Percentiles rank a stretch among this genome's conserved stretches.
Conservation (phyloP, 1,139 yeast species). For the Yarrowia galli region DNA sequence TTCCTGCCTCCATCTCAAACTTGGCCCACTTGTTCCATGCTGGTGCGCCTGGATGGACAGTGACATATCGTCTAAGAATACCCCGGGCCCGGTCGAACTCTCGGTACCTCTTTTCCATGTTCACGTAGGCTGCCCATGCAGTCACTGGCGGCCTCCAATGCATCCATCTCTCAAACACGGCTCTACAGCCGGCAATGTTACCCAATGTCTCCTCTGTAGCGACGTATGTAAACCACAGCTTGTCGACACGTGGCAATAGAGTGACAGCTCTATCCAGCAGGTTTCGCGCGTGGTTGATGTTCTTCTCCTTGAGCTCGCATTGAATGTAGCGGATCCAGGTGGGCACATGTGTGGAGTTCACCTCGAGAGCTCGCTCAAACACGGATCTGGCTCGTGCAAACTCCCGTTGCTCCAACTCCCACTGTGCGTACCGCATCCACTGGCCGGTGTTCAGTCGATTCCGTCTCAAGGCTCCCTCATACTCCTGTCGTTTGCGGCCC, state of each 20-base stretch:
- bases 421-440: constrained; percentile 91
- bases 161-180: constrained; percentile 81
- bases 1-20: constrained; percentile 66
- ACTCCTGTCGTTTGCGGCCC: constrained; percentile 77
- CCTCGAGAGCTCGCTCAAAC: constrained; percentile 85
- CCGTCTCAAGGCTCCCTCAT: constrained; percentile 82
- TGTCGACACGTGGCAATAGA: constrained; percentile 77
- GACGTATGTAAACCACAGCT: constrained; percentile 80
- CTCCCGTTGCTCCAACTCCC: constrained; percentile 85
- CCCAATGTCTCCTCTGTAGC: constrained; percentile 82
- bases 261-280: constrained; percentile 79
- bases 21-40: constrained; percentile 73
- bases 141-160: constrained; percentile 62
- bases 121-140: constrained; percentile 80
- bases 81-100: constrained; percentile 65
- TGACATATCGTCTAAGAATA: constrained; percentile 64
- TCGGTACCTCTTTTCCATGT: constrained; percentile 72
- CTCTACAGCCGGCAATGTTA: constrained; percentile 67
- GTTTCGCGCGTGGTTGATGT: constrained; percentile 89
- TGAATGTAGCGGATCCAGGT: constrained; percentile 88
- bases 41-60: constrained; percentile 59
- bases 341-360: constrained; percentile 75
- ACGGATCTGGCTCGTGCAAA: constrained; percentile 79
- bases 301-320: constrained; percentile 72
- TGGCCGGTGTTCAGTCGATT: constrained; percentile 83